Evolutionary conservation across 2,329 filamentous ascomycete genomes (phyloP), one percentile per base, ranked within the genome.

Genomic region (Corniculantispora saksenae): DNA sequence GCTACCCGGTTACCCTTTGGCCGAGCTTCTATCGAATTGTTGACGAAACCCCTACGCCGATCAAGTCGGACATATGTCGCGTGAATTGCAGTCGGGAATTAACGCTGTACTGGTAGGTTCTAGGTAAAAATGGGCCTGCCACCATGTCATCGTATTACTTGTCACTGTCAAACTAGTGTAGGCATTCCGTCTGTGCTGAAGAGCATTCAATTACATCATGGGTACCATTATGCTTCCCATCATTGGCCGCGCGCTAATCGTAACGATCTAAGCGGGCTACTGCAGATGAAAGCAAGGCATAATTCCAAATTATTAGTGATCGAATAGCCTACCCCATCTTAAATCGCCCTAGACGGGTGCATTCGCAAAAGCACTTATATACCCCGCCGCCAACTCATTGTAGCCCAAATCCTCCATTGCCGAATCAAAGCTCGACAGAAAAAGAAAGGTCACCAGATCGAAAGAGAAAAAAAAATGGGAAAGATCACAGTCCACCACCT

Each of bases 401-500:
- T 32, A 32, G 38, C 12, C 35, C 8, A 13, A 13, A 7, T 43
- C 17, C 38, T 15, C 8, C 38, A 10, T 4, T 13, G 5, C 38
- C 38, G 38, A 4, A 13, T 13, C 12, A 13, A 43, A 38, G 35
- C 35, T n/a, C 35, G 35, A 38, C 35, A 38, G 13, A 8, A 7
- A 13, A 19, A 13, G 12, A 43, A 13, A 19, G 47, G 15, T n/a
- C 58, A 40, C 32, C n/a, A 60, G 12, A 25, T 38, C 35, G 35
- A 32, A 13, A 27, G 15, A 43, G 19, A 3, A 23, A 32, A 1
- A 9, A 35, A 29, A 32, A 64, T 64, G 63, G 48, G 47, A 45
- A 64, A 64, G 51, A 73, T 84, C 51, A 75, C 73, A 35, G 69
- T 86, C 23, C 84, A 87, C 70, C 84, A 87, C 69, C 81, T 87